phyloP scores from a whole-genome alignment of 805 yeast species.

The Ogataea nitratoaversa region DNA sequence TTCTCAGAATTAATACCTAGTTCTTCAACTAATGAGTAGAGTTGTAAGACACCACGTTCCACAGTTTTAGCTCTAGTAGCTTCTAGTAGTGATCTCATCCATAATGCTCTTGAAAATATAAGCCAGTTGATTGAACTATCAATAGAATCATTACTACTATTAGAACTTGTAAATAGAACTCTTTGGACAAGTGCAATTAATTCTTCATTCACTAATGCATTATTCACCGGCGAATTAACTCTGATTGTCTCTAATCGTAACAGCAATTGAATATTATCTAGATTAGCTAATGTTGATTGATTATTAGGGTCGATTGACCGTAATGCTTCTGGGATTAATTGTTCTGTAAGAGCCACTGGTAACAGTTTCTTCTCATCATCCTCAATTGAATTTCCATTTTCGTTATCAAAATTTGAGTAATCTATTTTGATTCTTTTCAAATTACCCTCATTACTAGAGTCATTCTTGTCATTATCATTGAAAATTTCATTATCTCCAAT shows the following conservation, averaged over 20 bases:
- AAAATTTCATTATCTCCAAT: conserved; percentile 44
- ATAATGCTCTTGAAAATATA: conserved; percentile 72
- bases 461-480: conserved; percentile 30
- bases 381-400: conserved; percentile 7
- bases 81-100: conserved; percentile 87
- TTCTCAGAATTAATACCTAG: conserved; percentile 60
- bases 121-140: conserved; percentile 57
- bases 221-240: conserved; percentile 68
- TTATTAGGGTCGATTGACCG: conserved; percentile 67
- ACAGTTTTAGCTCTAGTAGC: conserved; percentile 77
- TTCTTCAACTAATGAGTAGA: conserved; percentile 89
- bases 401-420: conserved; percentile 18
- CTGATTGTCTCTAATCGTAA: conserved; percentile 60
- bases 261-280: conserved; percentile 72
- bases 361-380: conserved; percentile 40
- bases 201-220: conserved; percentile 75
- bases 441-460: conserved; percentile 32
- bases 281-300: conserved; percentile 67
- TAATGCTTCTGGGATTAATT: conserved; percentile 56
- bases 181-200: conserved; percentile 72
- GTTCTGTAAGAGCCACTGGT: conserved; percentile 60
- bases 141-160: conserved; percentile 5
- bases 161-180: conserved; percentile 50
- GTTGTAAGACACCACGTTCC: conserved; percentile 90
- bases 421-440: conserved; percentile 42